These are phyloP conservation scores for Penicillium pancosmium DNA, from an alignment of 495 filamentous ascomycete genomes.

Conservation along the genomic window DNA sequence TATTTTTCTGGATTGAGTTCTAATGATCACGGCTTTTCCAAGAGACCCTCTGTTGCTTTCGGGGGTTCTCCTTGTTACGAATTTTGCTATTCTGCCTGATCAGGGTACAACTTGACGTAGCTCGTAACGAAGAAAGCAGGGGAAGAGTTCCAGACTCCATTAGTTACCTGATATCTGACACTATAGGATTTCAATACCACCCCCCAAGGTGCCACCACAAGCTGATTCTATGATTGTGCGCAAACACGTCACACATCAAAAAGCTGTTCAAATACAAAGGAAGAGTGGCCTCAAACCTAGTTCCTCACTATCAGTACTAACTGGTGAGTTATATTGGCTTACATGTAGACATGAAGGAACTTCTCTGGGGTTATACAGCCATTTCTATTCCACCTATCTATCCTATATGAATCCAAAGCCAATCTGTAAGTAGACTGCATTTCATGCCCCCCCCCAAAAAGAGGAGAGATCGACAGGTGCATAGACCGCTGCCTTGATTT, in stretches of 20 bases:
- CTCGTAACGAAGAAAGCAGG: not conserved
- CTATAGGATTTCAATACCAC: too few relatives aligned
- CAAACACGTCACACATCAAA: too few relatives aligned
- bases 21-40: slow-evolving; percentile 32
- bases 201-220: too few relatives aligned
- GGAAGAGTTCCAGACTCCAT: too few relatives aligned
- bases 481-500: slow-evolving; percentile 4
- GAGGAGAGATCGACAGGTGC: slow-evolving; percentile 2
- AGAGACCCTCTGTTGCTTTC: slow-evolving; percentile 12
- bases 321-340: too few relatives aligned
- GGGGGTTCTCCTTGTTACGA: slow-evolving; percentile 1
- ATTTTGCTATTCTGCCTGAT: not conserved
- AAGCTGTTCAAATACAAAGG: too few relatives aligned
- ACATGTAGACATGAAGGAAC: not conserved
- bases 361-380: not conserved
- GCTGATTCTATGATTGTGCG: too few relatives aligned
- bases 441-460: not conserved
- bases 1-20: slow-evolving; percentile 25
- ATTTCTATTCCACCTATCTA: not conserved
- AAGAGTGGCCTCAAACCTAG: too few relatives aligned
- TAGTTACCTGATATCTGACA: too few relatives aligned
- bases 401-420: not conserved
- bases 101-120: not conserved
- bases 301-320: too few relatives aligned
- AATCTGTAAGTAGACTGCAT: not conserved